Percentiles rank a stretch among this genome's conserved stretches.
Evolutionary conservation across 352 stramenopile genomes (phyloP).

Genomic region (Lagenidium giganteum): DNA sequence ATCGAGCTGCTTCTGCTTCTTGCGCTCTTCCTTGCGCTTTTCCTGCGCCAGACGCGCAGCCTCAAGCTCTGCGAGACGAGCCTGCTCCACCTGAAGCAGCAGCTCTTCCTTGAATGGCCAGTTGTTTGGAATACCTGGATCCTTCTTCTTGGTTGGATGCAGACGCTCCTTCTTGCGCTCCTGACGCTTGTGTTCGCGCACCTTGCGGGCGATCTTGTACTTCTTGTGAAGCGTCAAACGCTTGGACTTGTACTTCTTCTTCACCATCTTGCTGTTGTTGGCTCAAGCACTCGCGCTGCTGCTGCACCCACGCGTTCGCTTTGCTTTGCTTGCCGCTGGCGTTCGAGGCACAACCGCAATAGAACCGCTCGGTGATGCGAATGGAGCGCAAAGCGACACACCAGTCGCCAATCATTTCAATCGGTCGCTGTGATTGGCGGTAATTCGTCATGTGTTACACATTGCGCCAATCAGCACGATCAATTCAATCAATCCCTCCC

Average conservation of each 20-base stretch:
- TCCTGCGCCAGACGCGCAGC: constrained; percentile 52
- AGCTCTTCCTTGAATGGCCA: constrained; percentile 98
- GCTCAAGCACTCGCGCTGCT: background rate
- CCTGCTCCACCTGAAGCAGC: constrained; percentile 74
- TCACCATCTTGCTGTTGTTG: constrained; percentile 86
- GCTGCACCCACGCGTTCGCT: background rate
- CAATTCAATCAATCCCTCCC: too few species aligned
- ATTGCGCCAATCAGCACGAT: too few species aligned
- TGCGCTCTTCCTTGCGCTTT: constrained; percentile 61
- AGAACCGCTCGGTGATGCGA: too few species aligned
- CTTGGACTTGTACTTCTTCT: constrained; percentile 99
- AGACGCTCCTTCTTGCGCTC: constrained; percentile 91
- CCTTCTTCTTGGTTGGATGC: constrained; percentile 91
- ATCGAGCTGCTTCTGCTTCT: constrained; percentile 51
- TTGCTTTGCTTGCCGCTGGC: too few species aligned
- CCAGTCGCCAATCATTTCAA: constrained; percentile 38
- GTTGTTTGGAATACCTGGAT: constrained; percentile 98
- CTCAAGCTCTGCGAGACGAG: constrained; percentile 69
- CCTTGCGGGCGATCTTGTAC: constrained; percentile 95
- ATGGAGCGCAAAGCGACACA: too few species aligned
- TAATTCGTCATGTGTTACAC: constrained; percentile 9
- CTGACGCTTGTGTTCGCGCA: constrained; percentile 93
- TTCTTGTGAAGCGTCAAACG: constrained; percentile 98
- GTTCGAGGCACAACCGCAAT: background rate
- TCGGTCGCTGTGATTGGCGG: constrained; percentile 14